Conservation (phyloP, 352 stramenopile genomes). For the Globisporangium okanoganense region DNA sequence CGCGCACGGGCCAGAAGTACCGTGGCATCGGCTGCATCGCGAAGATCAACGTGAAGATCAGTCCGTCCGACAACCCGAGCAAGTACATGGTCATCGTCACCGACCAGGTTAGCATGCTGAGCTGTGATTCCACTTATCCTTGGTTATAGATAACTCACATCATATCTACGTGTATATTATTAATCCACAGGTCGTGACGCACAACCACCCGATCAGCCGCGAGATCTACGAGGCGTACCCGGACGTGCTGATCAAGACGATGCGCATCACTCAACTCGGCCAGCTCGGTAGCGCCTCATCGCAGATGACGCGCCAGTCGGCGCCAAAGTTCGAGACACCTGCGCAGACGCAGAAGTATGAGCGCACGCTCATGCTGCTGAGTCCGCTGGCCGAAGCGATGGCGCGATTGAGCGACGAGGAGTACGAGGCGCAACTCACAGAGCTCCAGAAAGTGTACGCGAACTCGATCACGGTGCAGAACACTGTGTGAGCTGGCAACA, state of each 20-base stretch:
- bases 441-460: slow-evolving; percentile 78
- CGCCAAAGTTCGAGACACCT: slow-evolving; percentile 72
- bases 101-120: slow-evolving; percentile 45
- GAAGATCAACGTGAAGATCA: slow-evolving; percentile 89
- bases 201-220: slow-evolving; percentile 81
- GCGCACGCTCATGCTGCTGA: slow-evolving; percentile 54
- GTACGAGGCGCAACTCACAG: slow-evolving; percentile 67
- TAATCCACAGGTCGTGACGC: slow-evolving; percentile 60
- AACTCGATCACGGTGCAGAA: slow-evolving; percentile 43
- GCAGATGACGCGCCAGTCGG: slow-evolving; percentile 58
- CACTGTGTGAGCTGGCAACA: slow-evolving; percentile 43
- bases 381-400: slow-evolving; percentile 73
- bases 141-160: not conserved
- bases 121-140: not conserved
- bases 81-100: slow-evolving; percentile 89
- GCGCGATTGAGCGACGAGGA: slow-evolving; percentile 65
- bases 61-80: slow-evolving; percentile 67
- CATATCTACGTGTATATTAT: not conserved
- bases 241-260: slow-evolving; percentile 81
- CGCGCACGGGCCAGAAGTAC: slow-evolving; percentile 75
- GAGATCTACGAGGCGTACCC: slow-evolving; percentile 86
- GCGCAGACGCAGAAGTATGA: slow-evolving; percentile 80
- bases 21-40: slow-evolving; percentile 80
- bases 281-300: slow-evolving; percentile 17
- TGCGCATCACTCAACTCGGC: slow-evolving; percentile 72